A percentile compares a stretch with the other conserved stretches of the same genome.
phyloP scores from a whole-genome alignment of 768 basidiomycete genomes.

The Termitomyces sp. region DNA sequence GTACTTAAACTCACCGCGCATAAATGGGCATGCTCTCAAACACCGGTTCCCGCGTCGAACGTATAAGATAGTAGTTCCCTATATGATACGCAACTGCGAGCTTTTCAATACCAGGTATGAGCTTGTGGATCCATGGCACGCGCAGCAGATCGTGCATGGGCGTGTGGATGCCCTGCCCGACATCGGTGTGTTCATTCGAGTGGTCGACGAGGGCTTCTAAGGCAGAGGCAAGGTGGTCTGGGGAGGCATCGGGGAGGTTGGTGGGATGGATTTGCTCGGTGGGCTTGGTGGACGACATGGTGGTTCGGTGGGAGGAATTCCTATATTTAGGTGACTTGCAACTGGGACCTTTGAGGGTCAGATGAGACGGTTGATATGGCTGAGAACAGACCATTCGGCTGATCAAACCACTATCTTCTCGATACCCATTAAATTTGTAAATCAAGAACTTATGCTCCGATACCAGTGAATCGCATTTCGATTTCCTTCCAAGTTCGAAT shows the following conservation, averaged over 20 bases:
- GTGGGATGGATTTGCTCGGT: conserved; percentile 28
- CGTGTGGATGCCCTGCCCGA: conserved; percentile 32
- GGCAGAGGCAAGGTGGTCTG: conserved; percentile 30
- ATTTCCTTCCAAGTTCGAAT: not conserved
- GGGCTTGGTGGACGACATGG: conserved; percentile 3
- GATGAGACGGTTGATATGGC: not conserved
- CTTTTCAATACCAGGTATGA: conserved; percentile 57
- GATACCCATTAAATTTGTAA: no score
- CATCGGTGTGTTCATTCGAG: conserved; percentile 28
- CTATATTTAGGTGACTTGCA: conserved; percentile 11
- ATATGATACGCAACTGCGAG: conserved; percentile 52
- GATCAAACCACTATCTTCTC: no score
- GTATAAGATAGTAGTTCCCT: conserved; percentile 56
- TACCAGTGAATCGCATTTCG: no score
- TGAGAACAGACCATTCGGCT: not conserved
- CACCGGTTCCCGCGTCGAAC: conserved; percentile 47
- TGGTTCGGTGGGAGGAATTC: no score
- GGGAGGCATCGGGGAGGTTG: conserved; percentile 34
- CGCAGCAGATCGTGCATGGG: conserved; percentile 26
- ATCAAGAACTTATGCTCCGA: no score
- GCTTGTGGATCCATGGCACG: conserved; percentile 40
- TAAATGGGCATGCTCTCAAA: conserved; percentile 80
- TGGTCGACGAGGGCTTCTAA: conserved; percentile 36
- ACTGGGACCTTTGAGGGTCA: not conserved
- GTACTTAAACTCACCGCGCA: conserved; percentile 42